A percentile compares a stretch with the other conserved stretches of the same genome.
These are phyloP conservation scores for Penicillium atrosanguineum DNA, from an alignment of 495 filamentous ascomycete genomes.

Conservation along the genomic window DNA sequence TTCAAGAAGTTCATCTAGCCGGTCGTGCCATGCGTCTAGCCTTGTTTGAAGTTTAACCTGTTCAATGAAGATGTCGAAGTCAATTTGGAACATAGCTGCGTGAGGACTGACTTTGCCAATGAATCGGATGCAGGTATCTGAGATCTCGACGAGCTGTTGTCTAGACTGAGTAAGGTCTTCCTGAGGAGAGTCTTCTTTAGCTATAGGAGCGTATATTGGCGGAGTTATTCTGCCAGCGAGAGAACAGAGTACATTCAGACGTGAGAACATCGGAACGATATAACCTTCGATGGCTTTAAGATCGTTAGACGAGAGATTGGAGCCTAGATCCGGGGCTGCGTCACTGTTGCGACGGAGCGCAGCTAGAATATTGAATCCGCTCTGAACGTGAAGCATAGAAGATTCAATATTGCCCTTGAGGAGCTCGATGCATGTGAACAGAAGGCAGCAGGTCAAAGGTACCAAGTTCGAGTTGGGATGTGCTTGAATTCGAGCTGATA, in stretches of 20 bases:
- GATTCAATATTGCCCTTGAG: not conserved
- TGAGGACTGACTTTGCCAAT: not conserved
- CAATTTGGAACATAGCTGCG: slow-evolving; percentile 1
- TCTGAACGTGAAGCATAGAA: not conserved
- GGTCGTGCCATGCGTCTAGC: slow-evolving; percentile 3
- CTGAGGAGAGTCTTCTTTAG: slow-evolving; percentile 3
- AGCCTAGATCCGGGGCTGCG: not conserved
- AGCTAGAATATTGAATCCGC: slow-evolving; percentile 3
- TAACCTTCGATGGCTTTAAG: slow-evolving; percentile 3
- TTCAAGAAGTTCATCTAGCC: slow-evolving; percentile 1
- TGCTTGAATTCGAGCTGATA: slow-evolving; percentile 3
- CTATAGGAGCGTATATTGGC: not conserved
- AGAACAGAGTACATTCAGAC: slow-evolving; percentile 4
- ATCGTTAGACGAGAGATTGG: not conserved
- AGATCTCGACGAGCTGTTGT: not conserved
- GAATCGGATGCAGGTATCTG: slow-evolving; percentile 2
- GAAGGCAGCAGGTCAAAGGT: slow-evolving; percentile 2
- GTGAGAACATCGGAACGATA: slow-evolving; percentile 1
- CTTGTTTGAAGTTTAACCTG: slow-evolving; percentile 1
- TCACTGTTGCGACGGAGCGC: not conserved
- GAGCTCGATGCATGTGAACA: slow-evolving; percentile 3
- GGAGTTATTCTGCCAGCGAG: slow-evolving; percentile 2
- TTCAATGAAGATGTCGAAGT: slow-evolving; percentile 1
- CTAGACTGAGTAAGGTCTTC: not conserved
- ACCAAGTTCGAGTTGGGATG: slow-evolving; percentile 2